Base-by-base conservation (phyloP, 2,329 filamentous ascomycete genomes). In the Aspergillus terreus region DNA sequence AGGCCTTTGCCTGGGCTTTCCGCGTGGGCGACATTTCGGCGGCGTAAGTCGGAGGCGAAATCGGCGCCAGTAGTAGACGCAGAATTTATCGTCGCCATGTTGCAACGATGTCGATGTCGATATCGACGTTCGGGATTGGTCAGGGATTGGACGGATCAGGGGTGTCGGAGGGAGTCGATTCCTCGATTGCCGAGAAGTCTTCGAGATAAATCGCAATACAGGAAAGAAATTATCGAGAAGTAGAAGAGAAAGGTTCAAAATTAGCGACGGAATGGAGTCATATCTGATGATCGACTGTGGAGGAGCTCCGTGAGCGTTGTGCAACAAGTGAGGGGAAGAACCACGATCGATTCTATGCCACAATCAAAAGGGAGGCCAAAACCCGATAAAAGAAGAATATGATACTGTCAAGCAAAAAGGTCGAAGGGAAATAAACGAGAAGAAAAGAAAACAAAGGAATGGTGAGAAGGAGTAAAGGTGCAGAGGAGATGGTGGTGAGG, bases 11-110 rank as follows among this genome's bases (percentile, higher is more conserved):
- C 66, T 35, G 58, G 44, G 41, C 59, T 68, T 41, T 69, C 65
- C 27, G 66, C 53, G 44, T 59, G 62, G 41, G 67, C 59, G 27
- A 75, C 67, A 65, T 75, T 75, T 64, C 74, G 68, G 53, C 71
- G 71, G 45, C 74, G 69, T 35, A 74, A 50, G 53, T 76, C 71
- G 36, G 63, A 50, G 49, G 63, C 52, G 21, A 67, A 61, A 44
- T 71, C 63, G 33, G 63, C 61, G 23, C 69, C 71, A 23, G 70
- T 71, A 44, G 63, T 67, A 36, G 64, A 67, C 44, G 63, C 71
- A 50, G 58, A 58, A 50, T 70, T 62, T 35, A 56, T 58, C 46
- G 60, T 62, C 38, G 65, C 63, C 70, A 71, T 73, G 45, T 15
- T 64, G n/a, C 15, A 30, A 12, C n/a, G 21, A 6, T 42, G 14